phyloP scores from a whole-genome alignment of 352 stramenopile species.

The Hyaloperonospora brassicae region DNA sequence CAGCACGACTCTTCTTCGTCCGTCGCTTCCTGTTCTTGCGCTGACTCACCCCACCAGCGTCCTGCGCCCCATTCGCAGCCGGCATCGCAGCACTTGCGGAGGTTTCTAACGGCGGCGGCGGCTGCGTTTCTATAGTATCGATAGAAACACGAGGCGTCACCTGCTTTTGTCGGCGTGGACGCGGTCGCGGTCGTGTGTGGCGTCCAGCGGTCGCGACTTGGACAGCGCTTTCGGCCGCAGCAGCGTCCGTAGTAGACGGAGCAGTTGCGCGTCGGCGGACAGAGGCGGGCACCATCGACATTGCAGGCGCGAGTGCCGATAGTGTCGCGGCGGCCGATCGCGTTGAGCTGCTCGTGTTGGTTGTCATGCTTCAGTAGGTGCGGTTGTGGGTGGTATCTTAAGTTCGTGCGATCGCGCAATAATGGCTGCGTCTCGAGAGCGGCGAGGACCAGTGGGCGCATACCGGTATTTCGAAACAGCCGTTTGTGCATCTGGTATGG shows the following conservation, averaged over 20 bases:
- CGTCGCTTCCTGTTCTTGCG: slow-evolving; percentile 17
- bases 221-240: neutral
- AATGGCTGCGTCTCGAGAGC: no score
- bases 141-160: no score
- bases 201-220: slow-evolving; percentile 6
- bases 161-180: neutral
- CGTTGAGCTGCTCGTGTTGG: slow-evolving; percentile 15
- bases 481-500: no score
- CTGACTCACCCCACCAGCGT: neutral
- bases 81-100: neutral
- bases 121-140: no score
- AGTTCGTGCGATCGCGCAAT: no score
- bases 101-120: neutral
- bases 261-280: slow-evolving; percentile 14
- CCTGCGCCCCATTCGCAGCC: neutral
- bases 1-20: slow-evolving; percentile 8
- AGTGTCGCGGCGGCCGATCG: slow-evolving; percentile 7
- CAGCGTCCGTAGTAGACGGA: neutral
- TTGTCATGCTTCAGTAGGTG: slow-evolving; percentile 10
- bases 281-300: slow-evolving; percentile 27
- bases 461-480: no score
- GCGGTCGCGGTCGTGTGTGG: slow-evolving; percentile 13
- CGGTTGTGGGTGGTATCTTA: neutral
- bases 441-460: no score
- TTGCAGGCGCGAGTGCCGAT: slow-evolving; percentile 13